phyloP scores from a whole-genome alignment of 768 basidiomycete genomes.

The Lepiota subincarnata region DNA sequence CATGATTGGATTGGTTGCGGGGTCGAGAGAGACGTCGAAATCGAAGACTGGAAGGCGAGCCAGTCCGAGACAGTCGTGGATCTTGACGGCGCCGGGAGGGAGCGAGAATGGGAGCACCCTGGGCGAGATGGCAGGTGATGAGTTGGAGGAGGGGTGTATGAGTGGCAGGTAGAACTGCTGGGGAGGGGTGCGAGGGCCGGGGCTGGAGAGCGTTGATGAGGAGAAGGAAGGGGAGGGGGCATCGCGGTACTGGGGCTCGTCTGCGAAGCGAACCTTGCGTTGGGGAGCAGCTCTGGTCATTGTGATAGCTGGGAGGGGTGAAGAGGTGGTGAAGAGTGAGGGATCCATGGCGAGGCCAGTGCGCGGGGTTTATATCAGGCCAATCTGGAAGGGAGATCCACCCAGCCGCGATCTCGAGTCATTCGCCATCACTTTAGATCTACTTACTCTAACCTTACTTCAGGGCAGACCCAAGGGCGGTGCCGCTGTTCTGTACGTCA shows the following conservation, averaged over 20 bases:
- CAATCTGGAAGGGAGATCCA: too few relatives aligned
- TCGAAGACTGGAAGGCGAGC: neutral
- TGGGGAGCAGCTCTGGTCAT: neutral
- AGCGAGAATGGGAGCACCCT: neutral
- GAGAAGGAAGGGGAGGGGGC: constrained; percentile 1
- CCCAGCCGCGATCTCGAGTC: too few relatives aligned
- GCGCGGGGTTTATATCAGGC: too few relatives aligned
- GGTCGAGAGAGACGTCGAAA: constrained; percentile 2
- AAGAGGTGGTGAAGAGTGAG: neutral
- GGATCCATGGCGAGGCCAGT: neutral
- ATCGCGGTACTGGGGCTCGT: neutral
- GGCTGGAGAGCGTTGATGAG: constrained; percentile 5
- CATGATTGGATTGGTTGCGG: neutral
- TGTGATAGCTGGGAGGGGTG: neutral
- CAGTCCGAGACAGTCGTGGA: neutral
- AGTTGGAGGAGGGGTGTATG: neutral
- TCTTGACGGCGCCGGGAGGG: neutral
- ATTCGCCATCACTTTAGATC: too few relatives aligned
- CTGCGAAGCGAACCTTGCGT: constrained; percentile 5
- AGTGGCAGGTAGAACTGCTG: neutral
- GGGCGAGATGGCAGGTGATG: neutral
- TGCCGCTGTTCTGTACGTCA: neutral
- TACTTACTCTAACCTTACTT: neutral
- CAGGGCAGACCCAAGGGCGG: neutral
- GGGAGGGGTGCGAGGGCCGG: constrained; percentile 5